Evolutionary conservation across 2,329 filamentous ascomycete genomes (phyloP), one percentile per base, ranked within the genome.

Genomic region (Stachybotrys echinatus): DNA sequence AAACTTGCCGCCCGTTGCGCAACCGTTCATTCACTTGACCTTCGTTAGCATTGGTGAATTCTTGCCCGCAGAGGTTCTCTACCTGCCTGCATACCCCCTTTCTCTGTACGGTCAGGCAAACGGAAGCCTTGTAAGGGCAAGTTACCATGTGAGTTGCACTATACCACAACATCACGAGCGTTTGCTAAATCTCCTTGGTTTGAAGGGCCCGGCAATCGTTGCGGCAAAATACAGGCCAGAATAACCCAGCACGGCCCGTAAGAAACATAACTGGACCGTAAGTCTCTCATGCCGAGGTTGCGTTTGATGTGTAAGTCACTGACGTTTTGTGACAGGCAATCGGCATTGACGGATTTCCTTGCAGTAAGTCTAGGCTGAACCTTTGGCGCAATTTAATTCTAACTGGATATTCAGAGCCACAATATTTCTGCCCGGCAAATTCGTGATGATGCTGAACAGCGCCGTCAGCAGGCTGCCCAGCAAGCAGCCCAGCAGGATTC

Each of bases 401-500:
- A 45, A 68, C 49, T 31, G 14, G 34, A 7, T 5, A 18, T 12
- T 23, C 31, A 86, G 79, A 81, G 85, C 3, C 84, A 88, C 65
- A 89, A 89, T 59, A 90, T 90, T 56, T 88, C 81, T 20, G 78
- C 80, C 2, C 65, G 71, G 23, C 74, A 79, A 51, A 83, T 83
- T 50, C 72, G 74, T 34, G 63, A 70, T 19, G 72, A 78, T 53
- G 77, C 77, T 18, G 72, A 76, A 27, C 64, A 66, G 34, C 72
- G 79, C 44, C 70, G 75, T 47, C 74, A 77, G 49, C 60, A 63
- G 51, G 67, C 67, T 23, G 61, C 59, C 5, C n/a, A n/a, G n/a
- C n/a, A n/a, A n/a, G n/a, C 54, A 56, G 6, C 48, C 58, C 21
- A 45, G 53, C 7, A 37, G 52, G 18, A 45, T 37, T 21, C 50